These are phyloP conservation scores for Aureobasidium vineae DNA, from an alignment of 2,329 filamentous ascomycete species.

Conservation along the genomic window DNA sequence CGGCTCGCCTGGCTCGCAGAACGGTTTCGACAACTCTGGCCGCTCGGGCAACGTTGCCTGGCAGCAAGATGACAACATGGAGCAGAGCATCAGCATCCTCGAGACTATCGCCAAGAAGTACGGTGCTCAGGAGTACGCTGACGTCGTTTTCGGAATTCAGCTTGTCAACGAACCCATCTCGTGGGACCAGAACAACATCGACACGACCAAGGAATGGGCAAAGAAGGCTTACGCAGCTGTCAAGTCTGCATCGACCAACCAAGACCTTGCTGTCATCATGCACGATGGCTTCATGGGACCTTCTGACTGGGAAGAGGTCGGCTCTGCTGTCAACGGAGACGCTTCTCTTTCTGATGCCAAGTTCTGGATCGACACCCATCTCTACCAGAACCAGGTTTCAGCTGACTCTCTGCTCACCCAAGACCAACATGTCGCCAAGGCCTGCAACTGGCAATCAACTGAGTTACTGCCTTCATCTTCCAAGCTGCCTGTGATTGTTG, in stretches of 20 bases:
- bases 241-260: slow-evolving; percentile 36
- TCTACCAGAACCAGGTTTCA: slow-evolving; percentile 47
- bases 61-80: slow-evolving; percentile 33
- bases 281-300: slow-evolving; percentile 42
- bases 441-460: slow-evolving; percentile 41
- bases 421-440: slow-evolving; percentile 43
- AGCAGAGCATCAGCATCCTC: slow-evolving; percentile 42
- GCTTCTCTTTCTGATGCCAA: slow-evolving; percentile 34
- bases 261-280: slow-evolving; percentile 41
- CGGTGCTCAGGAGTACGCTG: slow-evolving; percentile 40
- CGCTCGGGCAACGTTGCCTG: slow-evolving; percentile 28
- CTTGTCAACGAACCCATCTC: slow-evolving; percentile 48
- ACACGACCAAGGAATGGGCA: slow-evolving; percentile 40
- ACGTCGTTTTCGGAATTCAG: slow-evolving; percentile 47
- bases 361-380: slow-evolving; percentile 47
- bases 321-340: slow-evolving; percentile 33
- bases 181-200: slow-evolving; percentile 40
- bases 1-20: slow-evolving; percentile 77
- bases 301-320: slow-evolving; percentile 36
- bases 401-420: slow-evolving; percentile 42
- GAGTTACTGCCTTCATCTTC: slow-evolving; percentile 38
- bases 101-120: slow-evolving; percentile 44
- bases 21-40: slow-evolving; percentile 31
- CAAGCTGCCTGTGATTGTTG: slow-evolving; percentile 43
- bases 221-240: slow-evolving; percentile 40